Evolutionary conservation across 352 stramenopile genomes (phyloP).

Genomic region (Pelagophyceae sp.): DNA sequence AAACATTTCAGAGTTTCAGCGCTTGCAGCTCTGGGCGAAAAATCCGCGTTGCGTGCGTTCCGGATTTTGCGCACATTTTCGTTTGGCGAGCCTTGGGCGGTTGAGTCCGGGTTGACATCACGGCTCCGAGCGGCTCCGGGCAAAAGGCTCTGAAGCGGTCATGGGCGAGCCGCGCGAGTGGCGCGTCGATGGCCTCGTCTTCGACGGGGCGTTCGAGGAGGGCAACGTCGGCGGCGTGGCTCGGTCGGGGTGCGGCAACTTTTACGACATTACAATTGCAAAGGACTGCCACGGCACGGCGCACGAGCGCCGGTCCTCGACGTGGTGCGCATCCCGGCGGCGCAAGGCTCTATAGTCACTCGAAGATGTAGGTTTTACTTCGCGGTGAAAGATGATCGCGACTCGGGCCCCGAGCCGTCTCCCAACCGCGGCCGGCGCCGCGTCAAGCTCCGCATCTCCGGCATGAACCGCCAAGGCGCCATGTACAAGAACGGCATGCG

Average conservation of each 20-base stretch:
- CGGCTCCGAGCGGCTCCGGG: too few relatives aligned
- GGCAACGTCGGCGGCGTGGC: not conserved
- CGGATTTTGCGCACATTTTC: too few relatives aligned
- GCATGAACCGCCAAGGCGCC: not conserved
- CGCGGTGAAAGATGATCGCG: not conserved
- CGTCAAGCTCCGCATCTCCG: not conserved
- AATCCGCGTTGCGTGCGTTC: too few relatives aligned
- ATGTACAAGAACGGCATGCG: not conserved
- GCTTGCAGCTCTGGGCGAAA: too few relatives aligned
- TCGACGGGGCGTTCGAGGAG: not conserved
- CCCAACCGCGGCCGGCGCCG: not conserved
- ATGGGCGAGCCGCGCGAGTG: not conserved
- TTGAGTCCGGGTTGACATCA: too few relatives aligned
- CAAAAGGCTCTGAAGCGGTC: too few relatives aligned
- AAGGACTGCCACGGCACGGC: constrained; percentile 4
- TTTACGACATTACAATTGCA: not conserved
- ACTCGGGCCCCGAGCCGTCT: not conserved
- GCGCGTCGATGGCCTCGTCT: not conserved
- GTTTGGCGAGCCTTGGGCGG: too few relatives aligned
- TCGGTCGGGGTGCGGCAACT: not conserved
- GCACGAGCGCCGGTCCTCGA: not conserved
- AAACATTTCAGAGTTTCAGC: too few relatives aligned
- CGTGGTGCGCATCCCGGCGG: too few relatives aligned
- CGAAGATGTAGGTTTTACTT: too few relatives aligned
- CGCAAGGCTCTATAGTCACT: too few relatives aligned